phyloP scores from a whole-genome alignment of 805 yeast genomes.

The Cyberlindnera subsufficiens region DNA sequence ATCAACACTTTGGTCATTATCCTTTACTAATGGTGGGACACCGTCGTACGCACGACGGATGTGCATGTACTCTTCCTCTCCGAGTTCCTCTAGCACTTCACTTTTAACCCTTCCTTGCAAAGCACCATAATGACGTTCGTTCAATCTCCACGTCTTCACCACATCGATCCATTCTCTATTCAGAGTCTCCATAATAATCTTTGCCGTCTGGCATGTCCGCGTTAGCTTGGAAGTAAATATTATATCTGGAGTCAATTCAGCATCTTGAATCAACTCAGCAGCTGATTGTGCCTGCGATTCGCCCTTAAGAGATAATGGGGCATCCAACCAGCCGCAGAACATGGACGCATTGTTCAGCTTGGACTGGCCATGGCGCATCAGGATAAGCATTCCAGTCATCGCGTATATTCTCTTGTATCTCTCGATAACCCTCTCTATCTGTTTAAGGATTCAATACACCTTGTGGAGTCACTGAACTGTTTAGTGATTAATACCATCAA shows the following conservation, averaged over 20 bases:
- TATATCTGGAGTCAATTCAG: conserved; percentile 46
- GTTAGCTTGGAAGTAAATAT: conserved; percentile 68
- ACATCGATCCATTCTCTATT: conserved; percentile 47
- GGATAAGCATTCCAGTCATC: conserved; percentile 34
- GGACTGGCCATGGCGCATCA: conserved; percentile 81
- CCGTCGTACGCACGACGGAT: conserved; percentile 79
- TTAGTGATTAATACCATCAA: not conserved
- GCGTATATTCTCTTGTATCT: not conserved
- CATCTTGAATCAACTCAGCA: conserved; percentile 50
- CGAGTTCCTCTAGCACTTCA: conserved; percentile 56
- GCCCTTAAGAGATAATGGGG: conserved; percentile 62
- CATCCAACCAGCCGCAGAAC: conserved; percentile 87
- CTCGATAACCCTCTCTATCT: too few relatives aligned
- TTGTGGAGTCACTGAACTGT: too few relatives aligned
- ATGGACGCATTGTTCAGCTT: conserved; percentile 69
- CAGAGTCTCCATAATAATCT: conserved; percentile 54
- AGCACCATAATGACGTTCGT: conserved; percentile 81
- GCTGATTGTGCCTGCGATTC: conserved; percentile 61
- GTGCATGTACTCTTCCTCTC: conserved; percentile 67
- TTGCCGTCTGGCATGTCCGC: conserved; percentile 71
- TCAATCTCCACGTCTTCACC: conserved; percentile 70
- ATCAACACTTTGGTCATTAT: conserved; percentile 26
- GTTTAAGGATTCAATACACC: too few relatives aligned
- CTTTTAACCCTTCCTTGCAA: conserved; percentile 76
- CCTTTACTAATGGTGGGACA: conserved; percentile 49